phyloP scores from a whole-genome alignment of 2,329 filamentous ascomycete species.

The Xylaria sp. region DNA sequence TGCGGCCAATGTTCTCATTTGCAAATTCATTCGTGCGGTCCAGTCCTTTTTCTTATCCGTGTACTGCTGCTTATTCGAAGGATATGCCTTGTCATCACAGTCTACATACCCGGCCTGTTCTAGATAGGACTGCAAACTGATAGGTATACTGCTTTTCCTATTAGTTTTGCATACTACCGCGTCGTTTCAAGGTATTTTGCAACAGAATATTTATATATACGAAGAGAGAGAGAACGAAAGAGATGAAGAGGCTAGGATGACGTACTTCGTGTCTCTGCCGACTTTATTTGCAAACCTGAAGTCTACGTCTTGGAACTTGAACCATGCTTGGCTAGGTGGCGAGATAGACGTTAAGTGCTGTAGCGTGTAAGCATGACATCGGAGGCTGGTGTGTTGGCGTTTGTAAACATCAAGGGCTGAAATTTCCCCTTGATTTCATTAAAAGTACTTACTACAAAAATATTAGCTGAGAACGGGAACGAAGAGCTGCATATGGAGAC shows the following conservation, averaged over 20 bases:
- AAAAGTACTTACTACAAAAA: slow-evolving; percentile 8
- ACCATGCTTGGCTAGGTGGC: slow-evolving; percentile 31
- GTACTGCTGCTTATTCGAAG: slow-evolving; percentile 23
- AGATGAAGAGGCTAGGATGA: background rate
- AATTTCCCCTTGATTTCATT: background rate
- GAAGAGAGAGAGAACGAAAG: background rate
- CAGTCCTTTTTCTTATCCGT: slow-evolving; percentile 18
- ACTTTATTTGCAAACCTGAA: slow-evolving; percentile 33
- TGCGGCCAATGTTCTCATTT: slow-evolving; percentile 11
- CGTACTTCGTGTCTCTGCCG: slow-evolving; percentile 33
- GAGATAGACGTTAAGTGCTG: slow-evolving; percentile 24
- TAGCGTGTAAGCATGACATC: slow-evolving; percentile 5
- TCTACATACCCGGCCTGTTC: slow-evolving; percentile 32
- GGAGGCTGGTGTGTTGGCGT: background rate
- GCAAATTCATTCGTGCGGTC: slow-evolving; percentile 17
- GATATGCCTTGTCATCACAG: slow-evolving; percentile 30
- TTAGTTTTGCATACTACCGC: background rate
- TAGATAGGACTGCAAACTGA: slow-evolving; percentile 34
- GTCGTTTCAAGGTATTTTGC: background rate
- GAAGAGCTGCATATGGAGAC: background rate
- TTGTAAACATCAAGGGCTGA: background rate
- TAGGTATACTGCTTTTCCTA: slow-evolving; percentile 13
- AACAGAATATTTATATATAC: background rate
- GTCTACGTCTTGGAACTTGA: slow-evolving; percentile 31
- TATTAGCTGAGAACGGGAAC: background rate